A percentile compares a stretch with the other conserved stretches of the same genome.
These are phyloP conservation scores for Oenanthe javanica DNA, from an alignment of 140 eudicot genomes.

Conservation along the genomic window DNA sequence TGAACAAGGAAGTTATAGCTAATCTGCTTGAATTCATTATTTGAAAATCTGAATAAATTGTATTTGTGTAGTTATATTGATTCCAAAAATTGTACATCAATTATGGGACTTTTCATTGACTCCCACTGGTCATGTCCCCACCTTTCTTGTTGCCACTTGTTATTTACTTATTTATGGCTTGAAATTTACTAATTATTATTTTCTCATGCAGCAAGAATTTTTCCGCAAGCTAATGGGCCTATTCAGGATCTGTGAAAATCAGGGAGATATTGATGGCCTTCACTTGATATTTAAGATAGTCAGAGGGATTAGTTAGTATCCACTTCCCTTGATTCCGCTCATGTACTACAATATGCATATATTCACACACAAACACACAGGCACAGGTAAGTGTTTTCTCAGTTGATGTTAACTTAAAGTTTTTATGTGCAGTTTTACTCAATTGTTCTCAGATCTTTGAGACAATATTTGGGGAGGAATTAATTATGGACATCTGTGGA, in stretches of 20 bases:
- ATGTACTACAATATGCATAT: not conserved
- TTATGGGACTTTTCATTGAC: too few relatives aligned
- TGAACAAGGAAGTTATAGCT: too few relatives aligned
- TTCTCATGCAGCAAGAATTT: constrained; percentile 65
- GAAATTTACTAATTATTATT: not conserved
- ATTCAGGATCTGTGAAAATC: constrained; percentile 70
- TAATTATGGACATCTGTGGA: constrained; percentile 76
- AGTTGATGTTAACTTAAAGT: not conserved
- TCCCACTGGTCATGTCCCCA: not conserved
- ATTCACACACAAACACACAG: not conserved
- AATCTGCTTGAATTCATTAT: too few relatives aligned
- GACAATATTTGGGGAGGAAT: constrained; percentile 73
- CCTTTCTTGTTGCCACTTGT: not conserved
- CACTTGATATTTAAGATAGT: constrained; percentile 71
- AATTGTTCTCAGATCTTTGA: constrained; percentile 72
- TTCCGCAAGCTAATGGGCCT: constrained; percentile 81
- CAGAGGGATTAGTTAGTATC: constrained; percentile 71
- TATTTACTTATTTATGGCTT: constrained; percentile 1
- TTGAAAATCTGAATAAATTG: too few relatives aligned
- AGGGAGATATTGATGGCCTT: constrained; percentile 71
- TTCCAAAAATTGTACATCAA: not conserved
- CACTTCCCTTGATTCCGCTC: not conserved
- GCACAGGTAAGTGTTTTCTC: not conserved
- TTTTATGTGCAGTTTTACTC: constrained; percentile 57
- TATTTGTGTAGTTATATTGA: not conserved